These are phyloP conservation scores for Durio zibethinus DNA, from an alignment of 345 rosid species.

Conservation along the genomic window DNA sequence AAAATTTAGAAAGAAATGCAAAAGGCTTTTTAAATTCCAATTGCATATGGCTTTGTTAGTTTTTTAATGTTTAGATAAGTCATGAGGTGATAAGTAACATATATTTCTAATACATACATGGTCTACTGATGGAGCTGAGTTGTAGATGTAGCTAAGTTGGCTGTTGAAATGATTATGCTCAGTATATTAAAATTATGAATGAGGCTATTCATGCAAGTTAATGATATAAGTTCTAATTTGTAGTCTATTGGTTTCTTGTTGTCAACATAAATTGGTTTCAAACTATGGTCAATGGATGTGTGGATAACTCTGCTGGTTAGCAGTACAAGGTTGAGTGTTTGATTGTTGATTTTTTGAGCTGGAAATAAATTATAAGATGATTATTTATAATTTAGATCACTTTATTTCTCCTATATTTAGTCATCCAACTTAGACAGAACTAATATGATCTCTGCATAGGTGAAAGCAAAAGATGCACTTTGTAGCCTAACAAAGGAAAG, in stretches of 20 bases:
- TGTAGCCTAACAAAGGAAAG: constrained; percentile 55
- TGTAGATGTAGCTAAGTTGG: background rate
- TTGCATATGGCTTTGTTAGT: background rate
- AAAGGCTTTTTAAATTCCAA: background rate
- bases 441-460: constrained; percentile 38
- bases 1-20: background rate
- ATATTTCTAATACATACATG: constrained; percentile 4
- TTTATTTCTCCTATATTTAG: background rate
- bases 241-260: background rate
- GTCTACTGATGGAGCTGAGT: background rate
- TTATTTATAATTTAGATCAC: background rate
- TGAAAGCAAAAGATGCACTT: constrained; percentile 69
- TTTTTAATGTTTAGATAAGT: background rate
- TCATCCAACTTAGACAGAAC: background rate
- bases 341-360: constrained; percentile 61
- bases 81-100: background rate
- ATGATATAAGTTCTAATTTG: background rate
- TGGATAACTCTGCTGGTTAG: constrained; percentile 76
- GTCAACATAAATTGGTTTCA: background rate
- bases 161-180: background rate
- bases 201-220: background rate
- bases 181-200: background rate
- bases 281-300: background rate
- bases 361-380: constrained; percentile 31
- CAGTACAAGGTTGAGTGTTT: constrained; percentile 79